Conservation (phyloP, 1,284 basidiomycete species). For the Heterobasidion parviporum region DNA sequence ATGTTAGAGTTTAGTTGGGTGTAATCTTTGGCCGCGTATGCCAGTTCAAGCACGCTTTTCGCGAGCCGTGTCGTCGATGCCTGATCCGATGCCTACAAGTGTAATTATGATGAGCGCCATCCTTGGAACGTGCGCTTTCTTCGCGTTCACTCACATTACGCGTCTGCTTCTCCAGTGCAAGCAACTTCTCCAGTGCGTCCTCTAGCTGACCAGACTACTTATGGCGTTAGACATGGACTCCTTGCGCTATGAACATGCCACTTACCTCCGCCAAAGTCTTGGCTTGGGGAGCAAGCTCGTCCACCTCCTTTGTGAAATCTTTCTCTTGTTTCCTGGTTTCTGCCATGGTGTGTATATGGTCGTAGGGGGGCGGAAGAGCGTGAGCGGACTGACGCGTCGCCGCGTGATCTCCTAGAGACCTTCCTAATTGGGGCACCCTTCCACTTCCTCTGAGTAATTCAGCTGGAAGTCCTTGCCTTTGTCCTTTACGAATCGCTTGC, state of each 20-base stretch:
- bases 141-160: slow-evolving; percentile 64
- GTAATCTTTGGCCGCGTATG: slow-evolving; percentile 68
- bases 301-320: slow-evolving; percentile 67
- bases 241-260: background rate
- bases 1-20: slow-evolving; percentile 69
- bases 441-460: background rate
- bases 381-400: slow-evolving; percentile 54
- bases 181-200: slow-evolving; percentile 86
- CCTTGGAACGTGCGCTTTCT: no score
- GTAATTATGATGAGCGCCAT: no score
- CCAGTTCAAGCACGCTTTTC: slow-evolving; percentile 63
- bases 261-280: slow-evolving; percentile 48
- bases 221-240: slow-evolving; percentile 3
- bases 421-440: slow-evolving; percentile 17
- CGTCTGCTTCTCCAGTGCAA: slow-evolving; percentile 90
- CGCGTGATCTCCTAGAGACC: slow-evolving; percentile 10
- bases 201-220: slow-evolving; percentile 68
- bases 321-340: slow-evolving; percentile 72
- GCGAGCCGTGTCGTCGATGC: slow-evolving; percentile 84
- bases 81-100: slow-evolving; percentile 80
- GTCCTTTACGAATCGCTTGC: background rate
- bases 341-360: slow-evolving; percentile 38
- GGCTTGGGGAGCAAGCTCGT: slow-evolving; percentile 51
- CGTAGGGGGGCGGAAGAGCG: slow-evolving; percentile 15
- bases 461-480: background rate